Base-by-base conservation (phyloP, 495 filamentous ascomycete genomes). In the Zalerion maritima region DNA sequence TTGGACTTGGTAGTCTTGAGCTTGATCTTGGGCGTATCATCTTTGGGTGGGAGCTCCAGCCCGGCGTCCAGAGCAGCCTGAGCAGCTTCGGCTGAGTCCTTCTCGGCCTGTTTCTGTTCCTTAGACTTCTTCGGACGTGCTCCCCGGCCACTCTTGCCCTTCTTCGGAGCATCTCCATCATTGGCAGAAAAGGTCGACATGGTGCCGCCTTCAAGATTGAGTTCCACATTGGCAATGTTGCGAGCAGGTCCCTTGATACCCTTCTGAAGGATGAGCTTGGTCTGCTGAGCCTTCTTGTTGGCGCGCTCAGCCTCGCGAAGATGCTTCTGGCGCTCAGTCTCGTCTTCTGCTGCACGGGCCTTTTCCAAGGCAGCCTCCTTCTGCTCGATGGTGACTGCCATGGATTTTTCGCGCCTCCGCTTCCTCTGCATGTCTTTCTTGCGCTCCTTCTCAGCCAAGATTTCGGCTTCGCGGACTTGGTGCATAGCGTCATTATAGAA, bases 371-470 rank as follows among this genome's bases (percentile, higher is more conserved):
- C 84, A 35, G 86, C 76, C 6, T 76, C 63, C 38, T 87, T 81
- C 55, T 92, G 87, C 42, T 85, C 75, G 43, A 81, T 71, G 24
- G 87, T 84, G 34, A 75, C 65, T 9, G 80, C 78, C 48, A 94
- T 78, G 7, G 89, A 92, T 56, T 94, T 94, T 49, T 97, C 89
- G 12, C 89, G 73, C n/a, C 89, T 76, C 14, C 89, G 74, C 58
- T 94, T 96, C 14, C 91, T 78, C 46, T 99, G 89, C 80, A 94
- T 93, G 38, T 96, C 89, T 59, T 99, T 99, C 66, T 99, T 99
- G 16, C 91, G 82, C 54, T 96, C 91, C 51, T 96, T 99, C 49
- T 99, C 89, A 27, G 89, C 84, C 32, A 79, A 78, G 5, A 94
- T 64, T 47, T 94, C 89, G 37, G 80, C 81, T 31, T 79, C 74